Evolutionary conservation across 2,329 filamentous ascomycete genomes (phyloP), one percentile per base, ranked within the genome.

Genomic region (Pseudocercospora fijiensis): DNA sequence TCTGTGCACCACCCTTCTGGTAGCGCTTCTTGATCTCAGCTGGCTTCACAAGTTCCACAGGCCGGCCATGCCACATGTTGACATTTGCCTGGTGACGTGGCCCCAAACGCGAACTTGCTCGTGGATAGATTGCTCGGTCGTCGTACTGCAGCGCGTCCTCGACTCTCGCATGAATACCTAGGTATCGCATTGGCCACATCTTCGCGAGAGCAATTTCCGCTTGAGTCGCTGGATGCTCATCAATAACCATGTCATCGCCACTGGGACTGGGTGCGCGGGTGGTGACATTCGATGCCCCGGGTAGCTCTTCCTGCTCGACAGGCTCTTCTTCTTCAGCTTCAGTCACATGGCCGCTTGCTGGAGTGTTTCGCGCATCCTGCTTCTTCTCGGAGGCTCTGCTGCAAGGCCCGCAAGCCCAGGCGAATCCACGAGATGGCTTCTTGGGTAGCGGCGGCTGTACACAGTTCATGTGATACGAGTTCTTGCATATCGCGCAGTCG

Each of bases 381-480:
- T 91, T 96, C 71, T 91, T 88, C 78, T 98, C 95, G 75, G 96
- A 93, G n/a, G 92, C 93, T 72, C 94, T 89, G 77, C 92, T 97
- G 78, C 95, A 99, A 64, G 94, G 90, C 60, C 91, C 95, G 77
- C 95, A 99, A 28, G 95, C 94, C 95, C 95, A 99, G 4, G 92
- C 95, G 79, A 99, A 99, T 43, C 95, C 95, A 77, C 95, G 89
- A 53, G 94, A 96, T 20, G 95, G 95, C 78, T 99, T 99, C 78
- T 97, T 99, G 59, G 92, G 84, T 67, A 99, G 79, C 41, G 93
- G 92, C 45, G 95, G 95, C 65, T 90, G 89, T 62, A 99, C 95
- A 77, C 95, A 99, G 73, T 93, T 91, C 94, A 99, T 98, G 81
- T 99, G 95, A 79, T 97, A 99, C 13, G 94, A 98, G 76, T 92